phyloP scores from a whole-genome alignment of 495 filamentous ascomycete genomes.

The Daldinia vernicosa region DNA sequence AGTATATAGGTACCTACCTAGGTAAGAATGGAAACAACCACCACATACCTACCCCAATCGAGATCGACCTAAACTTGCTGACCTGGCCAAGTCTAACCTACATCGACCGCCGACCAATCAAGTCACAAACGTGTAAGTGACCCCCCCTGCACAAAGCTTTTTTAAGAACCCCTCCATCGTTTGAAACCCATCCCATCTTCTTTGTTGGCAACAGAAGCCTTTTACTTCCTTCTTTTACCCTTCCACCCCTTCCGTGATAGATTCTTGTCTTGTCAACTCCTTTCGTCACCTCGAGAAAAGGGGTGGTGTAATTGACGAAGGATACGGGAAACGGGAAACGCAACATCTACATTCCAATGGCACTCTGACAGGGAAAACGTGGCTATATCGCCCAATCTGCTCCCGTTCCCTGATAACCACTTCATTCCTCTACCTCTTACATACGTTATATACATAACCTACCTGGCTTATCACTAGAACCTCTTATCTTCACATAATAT shows the following conservation, averaged over 20 bases:
- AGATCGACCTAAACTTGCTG: conserved; percentile 34
- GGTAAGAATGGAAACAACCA: conserved; percentile 7
- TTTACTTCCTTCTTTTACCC: neutral
- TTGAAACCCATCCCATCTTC: conserved; percentile 10
- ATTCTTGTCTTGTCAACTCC: conserved; percentile 16
- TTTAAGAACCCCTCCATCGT: conserved; percentile 33
- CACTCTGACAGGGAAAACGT: conserved; percentile 31
- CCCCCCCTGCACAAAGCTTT: conserved; percentile 19
- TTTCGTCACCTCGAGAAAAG: neutral
- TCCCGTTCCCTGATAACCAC: conserved; percentile 28
- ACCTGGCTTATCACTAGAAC: conserved; percentile 15
- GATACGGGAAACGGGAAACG: conserved; percentile 21
- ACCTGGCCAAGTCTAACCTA: conserved; percentile 35
- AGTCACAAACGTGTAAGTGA: conserved; percentile 36
- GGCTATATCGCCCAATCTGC: conserved; percentile 33
- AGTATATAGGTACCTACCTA: no score
- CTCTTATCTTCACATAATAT: conserved; percentile 17
- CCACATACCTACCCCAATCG: conserved; percentile 23
- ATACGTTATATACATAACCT: neutral
- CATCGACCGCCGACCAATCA: conserved; percentile 32
- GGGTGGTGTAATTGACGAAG: conserved; percentile 12
- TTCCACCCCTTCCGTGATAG: neutral
- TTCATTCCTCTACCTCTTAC: conserved; percentile 2
- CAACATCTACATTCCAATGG: conserved; percentile 30
- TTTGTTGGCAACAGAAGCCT: conserved; percentile 3